Conservation (phyloP, 2,329 filamentous ascomycete genomes). For the Aspergillus vadensis region DNA sequence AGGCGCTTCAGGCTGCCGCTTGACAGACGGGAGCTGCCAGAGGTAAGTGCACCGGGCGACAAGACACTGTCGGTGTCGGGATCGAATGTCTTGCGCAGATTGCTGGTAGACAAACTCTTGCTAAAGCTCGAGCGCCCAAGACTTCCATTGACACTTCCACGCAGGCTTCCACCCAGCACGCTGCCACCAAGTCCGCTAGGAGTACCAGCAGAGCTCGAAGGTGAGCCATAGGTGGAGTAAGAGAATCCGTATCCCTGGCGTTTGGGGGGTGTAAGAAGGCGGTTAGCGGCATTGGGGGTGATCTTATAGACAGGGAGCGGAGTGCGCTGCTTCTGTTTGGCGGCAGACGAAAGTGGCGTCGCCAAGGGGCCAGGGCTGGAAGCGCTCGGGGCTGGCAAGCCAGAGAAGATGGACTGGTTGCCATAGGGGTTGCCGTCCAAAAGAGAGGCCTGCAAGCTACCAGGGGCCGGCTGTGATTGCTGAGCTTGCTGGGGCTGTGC, state of each 20-base stretch:
- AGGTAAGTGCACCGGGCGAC: constrained; percentile 79
- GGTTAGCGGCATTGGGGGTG: constrained; percentile 75
- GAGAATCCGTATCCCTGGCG: constrained; percentile 82
- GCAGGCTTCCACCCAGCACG: constrained; percentile 51
- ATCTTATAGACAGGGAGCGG: constrained; percentile 86
- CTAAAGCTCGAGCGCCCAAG: constrained; percentile 67
- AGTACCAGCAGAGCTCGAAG: constrained; percentile 69
- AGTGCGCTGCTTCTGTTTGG: constrained; percentile 75
- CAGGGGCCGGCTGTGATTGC: constrained; percentile 46
- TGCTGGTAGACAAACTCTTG: constrained; percentile 89
- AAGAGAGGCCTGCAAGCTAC: constrained; percentile 71
- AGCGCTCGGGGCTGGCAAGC: constrained; percentile 63
- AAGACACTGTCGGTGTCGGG: constrained; percentile 79
- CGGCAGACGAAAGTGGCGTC: constrained; percentile 76
- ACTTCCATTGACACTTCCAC: constrained; percentile 52
- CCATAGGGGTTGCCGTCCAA: constrained; percentile 88
- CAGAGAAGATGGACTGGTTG: constrained; percentile 80
- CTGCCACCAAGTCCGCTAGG: constrained; percentile 69
- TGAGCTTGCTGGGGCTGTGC: constrained; percentile 55
- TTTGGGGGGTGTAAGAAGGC: constrained; percentile 81
- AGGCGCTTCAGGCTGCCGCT: constrained; percentile 81
- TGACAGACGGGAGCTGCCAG: constrained; percentile 65
- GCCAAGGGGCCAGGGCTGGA: constrained; percentile 84
- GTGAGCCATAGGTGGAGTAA: constrained; percentile 88
- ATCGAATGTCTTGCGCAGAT: constrained; percentile 77